These are phyloP conservation scores for Phalaenopsis hybrid DNA, from an alignment of 116 monocot species.

Conservation along the genomic window DNA sequence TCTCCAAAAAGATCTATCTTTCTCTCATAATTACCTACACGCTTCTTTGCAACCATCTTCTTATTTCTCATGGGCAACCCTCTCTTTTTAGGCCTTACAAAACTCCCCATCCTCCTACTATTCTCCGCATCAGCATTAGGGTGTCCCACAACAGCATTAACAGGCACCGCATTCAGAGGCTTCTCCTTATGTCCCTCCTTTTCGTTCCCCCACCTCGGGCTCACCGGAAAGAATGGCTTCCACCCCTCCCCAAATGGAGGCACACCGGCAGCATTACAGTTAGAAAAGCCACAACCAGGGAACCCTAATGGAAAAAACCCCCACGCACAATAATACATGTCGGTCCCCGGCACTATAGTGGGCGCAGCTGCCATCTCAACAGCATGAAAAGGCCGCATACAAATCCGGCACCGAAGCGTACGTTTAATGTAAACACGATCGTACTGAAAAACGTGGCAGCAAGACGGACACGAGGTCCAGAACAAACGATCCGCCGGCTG, in stretches of 20 bases:
- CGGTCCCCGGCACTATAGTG: conserved; percentile 23
- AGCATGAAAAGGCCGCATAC: conserved; percentile 21
- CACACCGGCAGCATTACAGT: neutral
- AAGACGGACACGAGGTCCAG: conserved; percentile 43
- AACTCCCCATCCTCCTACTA: neutral
- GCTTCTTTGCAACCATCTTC: conserved; percentile 8
- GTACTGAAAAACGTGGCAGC: conserved; percentile 33
- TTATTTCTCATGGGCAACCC: neutral
- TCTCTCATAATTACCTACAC: conserved; percentile 8
- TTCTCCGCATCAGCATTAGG: neutral
- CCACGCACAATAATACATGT: conserved; percentile 41
- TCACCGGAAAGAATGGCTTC: conserved; percentile 4
- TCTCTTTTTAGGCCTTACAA: neutral
- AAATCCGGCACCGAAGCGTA: conserved; percentile 19
- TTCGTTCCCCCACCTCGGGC: neutral
- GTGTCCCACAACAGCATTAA: neutral
- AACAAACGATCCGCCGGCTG: conserved; percentile 8
- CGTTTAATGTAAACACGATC: conserved; percentile 14
- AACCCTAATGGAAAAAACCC: conserved; percentile 32
- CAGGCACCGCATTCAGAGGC: conserved; percentile 9
- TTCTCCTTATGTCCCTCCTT: neutral
- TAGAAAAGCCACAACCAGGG: conserved; percentile 1
- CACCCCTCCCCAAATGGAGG: neutral
- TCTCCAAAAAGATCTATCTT: conserved; percentile 12
- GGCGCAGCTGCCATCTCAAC: conserved; percentile 19